Base-by-base conservation (phyloP, 2,329 filamentous ascomycete species). In the Fusarium palustre region DNA sequence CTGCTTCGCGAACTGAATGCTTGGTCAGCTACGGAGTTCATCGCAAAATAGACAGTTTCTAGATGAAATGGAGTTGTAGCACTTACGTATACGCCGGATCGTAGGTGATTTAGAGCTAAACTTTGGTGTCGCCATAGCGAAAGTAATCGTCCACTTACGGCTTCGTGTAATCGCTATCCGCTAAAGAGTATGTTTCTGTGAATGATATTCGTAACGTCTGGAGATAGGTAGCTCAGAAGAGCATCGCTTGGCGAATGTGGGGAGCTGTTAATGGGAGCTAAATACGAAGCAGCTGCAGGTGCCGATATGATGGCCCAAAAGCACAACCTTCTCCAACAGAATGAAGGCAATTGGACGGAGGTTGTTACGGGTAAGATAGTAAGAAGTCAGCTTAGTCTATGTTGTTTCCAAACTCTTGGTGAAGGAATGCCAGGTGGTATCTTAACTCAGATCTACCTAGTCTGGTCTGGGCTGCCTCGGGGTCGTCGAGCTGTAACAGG, bases 31-130 rank as follows among this genome's bases (percentile, higher is more conserved):
- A 45, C 18, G 18, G 16, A 9, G 48, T 22, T 41, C 48, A 30
- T 52, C 24, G 15, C 11, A 20, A 13, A 30, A 20, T 41, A 18
- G 11, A 52, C 7, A n/a, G n/a, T 2, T 20, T 28, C 16, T 15
- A n/a, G 25, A 22, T 20, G 24, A 52, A 39, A 36, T 18, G n/a
- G 16, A 18, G 24, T 59, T 24, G 22, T 11, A 47, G 42, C 24
- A 77, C 88, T 74, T 84, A 93, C 91, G 85, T 79, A 97, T 96
- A 77, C 92, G 92, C 80, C 92, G 91, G 77, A 96, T 92, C 30
- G 92, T 95, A 43, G 92, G 92, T 68, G 91, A 94, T 77, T 93
- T 94, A 73, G 90, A 88, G 79, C 91, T 93, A 82, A 91, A 81
- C 71, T 83, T 77, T 25, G 78, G 74, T 25, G 76, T 81, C 42